Base-by-base conservation (phyloP, 1,284 basidiomycete species). In the Malassezia pachydermatis region DNA sequence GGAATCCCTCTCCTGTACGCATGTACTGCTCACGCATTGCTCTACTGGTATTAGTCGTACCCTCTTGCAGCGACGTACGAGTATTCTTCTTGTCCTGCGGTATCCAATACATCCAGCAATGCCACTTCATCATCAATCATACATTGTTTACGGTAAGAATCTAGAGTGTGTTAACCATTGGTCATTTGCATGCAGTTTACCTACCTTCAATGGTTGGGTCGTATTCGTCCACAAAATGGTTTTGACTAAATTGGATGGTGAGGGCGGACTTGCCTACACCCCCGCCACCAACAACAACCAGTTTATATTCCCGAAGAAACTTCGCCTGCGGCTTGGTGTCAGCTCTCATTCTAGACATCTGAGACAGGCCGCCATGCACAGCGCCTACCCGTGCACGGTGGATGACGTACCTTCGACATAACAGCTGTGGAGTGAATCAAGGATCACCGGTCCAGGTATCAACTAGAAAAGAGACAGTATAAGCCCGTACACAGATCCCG, bases 61-160 rank as follows among this genome's bases (percentile, higher is more conserved):
- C n/a, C n/a, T n/a, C n/a, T n/a, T n/a, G n/a, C 45, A n/a, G n/a
- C 17, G 22, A 79, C 84, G 54, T 60, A 92, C 89, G 87, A 73
- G 62, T 98, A 99, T 78, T 98, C 92, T 75, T 99, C 92, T 75
- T 99, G 92, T 38, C 92, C 92, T 41, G 94, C 94, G 3, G 94
- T 98, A 76, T 98, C 92, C 58, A 99, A 80, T 44, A 99, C 90
- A 70, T 99, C 92, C 48, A 99, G 81, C 45, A 96, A 77, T 2
- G 92, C 92, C 20, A 95, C 88, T 74, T 98, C 94, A 30, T 95
- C 92, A 74, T 98, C 92, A 60, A 99, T 94, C 38, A 72, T 63
- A 53, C 70, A 70, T 46, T 73, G 71, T 51, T 73, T 73, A 27
- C 71, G 64, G 55, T 73, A 73, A 28, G 71, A 73, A 40, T 73